phyloP scores from a whole-genome alignment of 192 early-diverging fungal genomes.

The Podila horticola region DNA sequence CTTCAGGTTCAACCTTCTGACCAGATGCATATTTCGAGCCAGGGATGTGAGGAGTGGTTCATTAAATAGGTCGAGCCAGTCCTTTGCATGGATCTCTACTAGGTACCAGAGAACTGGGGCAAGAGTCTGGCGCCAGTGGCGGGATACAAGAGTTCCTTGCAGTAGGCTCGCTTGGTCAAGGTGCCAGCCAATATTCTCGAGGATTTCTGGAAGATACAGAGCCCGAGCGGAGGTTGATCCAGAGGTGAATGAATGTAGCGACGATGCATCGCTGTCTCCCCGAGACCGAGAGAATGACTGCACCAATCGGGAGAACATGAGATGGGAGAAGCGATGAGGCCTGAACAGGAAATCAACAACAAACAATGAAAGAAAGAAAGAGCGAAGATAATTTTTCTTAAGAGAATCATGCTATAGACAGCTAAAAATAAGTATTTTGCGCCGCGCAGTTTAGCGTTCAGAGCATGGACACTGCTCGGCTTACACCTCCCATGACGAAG shows the following conservation, averaged over 20 bases:
- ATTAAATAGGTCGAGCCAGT: background rate
- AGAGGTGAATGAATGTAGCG: background rate
- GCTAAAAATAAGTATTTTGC: too few species aligned
- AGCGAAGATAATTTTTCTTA: too few species aligned
- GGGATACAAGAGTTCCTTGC: constrained; percentile 4
- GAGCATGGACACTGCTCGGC: too few species aligned
- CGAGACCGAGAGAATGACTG: background rate
- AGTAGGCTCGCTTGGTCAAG: constrained; percentile 3
- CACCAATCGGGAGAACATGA: constrained; percentile 3
- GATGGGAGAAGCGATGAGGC: background rate
- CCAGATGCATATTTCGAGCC: background rate
- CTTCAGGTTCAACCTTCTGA: background rate
- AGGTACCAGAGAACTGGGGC: background rate
- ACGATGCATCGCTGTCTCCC: background rate
- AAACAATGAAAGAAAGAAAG: too few species aligned
- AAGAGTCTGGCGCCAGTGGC: background rate
- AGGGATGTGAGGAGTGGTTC: background rate
- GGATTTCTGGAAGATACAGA: constrained; percentile 10
- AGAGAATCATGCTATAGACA: too few species aligned
- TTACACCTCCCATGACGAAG: too few species aligned
- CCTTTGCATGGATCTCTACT: background rate
- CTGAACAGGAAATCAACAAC: too few species aligned
- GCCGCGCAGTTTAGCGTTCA: too few species aligned
- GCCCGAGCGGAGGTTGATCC: background rate
- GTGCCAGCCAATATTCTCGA: background rate